Conservation (phyloP, 352 stramenopile genomes). For the Phytophthora pistaciae region DNA sequence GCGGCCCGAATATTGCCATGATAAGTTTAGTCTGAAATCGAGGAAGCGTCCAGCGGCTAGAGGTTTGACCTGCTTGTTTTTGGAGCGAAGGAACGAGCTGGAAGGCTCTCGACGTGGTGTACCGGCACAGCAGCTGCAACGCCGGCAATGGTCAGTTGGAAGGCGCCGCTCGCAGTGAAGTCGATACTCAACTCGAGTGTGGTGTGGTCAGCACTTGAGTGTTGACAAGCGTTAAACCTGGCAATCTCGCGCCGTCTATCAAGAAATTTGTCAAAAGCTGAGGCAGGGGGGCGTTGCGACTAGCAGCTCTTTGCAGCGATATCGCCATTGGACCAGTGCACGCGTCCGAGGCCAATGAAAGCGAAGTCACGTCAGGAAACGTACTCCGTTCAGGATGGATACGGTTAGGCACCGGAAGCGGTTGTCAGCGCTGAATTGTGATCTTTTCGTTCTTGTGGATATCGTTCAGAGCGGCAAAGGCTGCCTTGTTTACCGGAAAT, state of each 20-base stretch:
- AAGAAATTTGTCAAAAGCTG: neutral
- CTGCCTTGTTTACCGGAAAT: neutral
- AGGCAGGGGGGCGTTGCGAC: neutral
- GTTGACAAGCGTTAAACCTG: neutral
- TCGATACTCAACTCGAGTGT: neutral
- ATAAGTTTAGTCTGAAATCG: too few relatives aligned
- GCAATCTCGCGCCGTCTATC: neutral
- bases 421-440: neutral
- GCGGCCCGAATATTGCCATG: too few relatives aligned
- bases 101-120: neutral
- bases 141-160: neutral
- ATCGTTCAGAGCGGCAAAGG: neutral
- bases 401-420: neutral
- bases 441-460: neutral
- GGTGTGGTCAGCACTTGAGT: neutral
- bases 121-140: conserved; percentile 5
- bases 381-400: neutral
- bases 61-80: neutral
- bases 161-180: neutral
- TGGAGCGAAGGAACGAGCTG: neutral
- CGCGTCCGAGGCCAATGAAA: neutral
- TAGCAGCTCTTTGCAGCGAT: neutral
- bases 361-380: neutral
- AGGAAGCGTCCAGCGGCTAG: neutral
- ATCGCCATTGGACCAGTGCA: neutral